Base-by-base conservation (phyloP, 1,139 yeast genomes). In the Entelexis paramagnoliae region DNA sequence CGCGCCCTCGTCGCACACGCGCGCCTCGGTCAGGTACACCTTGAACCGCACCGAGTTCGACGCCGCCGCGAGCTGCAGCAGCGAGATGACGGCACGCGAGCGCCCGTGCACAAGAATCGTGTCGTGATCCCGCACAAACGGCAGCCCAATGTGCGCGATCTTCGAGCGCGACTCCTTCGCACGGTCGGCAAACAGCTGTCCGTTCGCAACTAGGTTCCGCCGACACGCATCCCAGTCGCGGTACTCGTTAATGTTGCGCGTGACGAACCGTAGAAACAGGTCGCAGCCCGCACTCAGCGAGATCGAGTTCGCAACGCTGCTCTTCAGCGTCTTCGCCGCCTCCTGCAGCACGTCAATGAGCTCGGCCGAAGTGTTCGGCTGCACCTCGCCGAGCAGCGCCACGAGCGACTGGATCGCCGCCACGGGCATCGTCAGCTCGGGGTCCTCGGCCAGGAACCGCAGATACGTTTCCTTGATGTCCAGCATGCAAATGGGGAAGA, bases 221-320 rank as follows among this genome's bases (percentile, higher is more conserved):
- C 81, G 80, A 66, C 96, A 88, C n/a, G 91, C 80, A 63, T 91
- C 98, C 94, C 97, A 93, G 66, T 91, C 96, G 52, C 63, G 53
- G 48, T 87, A 87, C 49, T 86, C 73, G 67, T 88, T 88, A 42
- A 93, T 83, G 68, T 89, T 88, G 66, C 95, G 75, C 59, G 88
- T 74, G 13, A 93, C 96, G 63, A 91, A 93, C 60, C 98, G 74
- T 78, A 87, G 85, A 67, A 93, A 93, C 63, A 93, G 76, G 68
- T 93, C 99, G 72, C 98, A 91, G 19, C 99, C 99, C 0, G 99
- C 99, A 32, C 93, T 80, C 55, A 93, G 73, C 13, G 96, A 88
- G 50, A 91, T 86, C 30, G 96, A 88, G 68, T 93, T 91, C 41
- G 89, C 80, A 58, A 93, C 89, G 13, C 89, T 80, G 36, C 76